Evolutionary conservation across 1,284 basidiomycete genomes (phyloP).

Genomic region (Hypsizygus ulmarius): DNA sequence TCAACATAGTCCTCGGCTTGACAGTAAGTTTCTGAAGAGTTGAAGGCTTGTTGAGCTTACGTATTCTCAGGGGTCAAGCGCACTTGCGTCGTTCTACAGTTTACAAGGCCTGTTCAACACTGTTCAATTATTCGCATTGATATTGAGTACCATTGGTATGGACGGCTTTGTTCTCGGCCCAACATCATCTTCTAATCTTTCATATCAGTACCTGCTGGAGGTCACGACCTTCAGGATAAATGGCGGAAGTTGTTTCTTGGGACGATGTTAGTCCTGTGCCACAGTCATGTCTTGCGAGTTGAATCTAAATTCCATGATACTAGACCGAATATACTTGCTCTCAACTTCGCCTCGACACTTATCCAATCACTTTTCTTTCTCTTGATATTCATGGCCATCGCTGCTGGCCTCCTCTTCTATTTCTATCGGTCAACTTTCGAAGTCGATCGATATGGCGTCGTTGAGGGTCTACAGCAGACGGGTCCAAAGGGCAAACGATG

Average conservation of each 20-base stretch:
- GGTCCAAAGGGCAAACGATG: conserved; percentile 43
- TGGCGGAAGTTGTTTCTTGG: conserved; percentile 62
- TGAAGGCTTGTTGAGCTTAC: not conserved
- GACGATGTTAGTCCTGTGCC: conserved; percentile 50
- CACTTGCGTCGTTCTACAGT: conserved; percentile 64
- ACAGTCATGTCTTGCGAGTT: not conserved
- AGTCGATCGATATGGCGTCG: conserved; percentile 45
- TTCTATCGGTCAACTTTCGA: conserved; percentile 51
- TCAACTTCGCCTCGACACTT: conserved; percentile 61
- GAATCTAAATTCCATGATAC: conserved; percentile 3
- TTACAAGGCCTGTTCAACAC: conserved; percentile 65
- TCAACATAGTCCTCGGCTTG: conserved; percentile 45
- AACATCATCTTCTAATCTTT: conserved; percentile 1
- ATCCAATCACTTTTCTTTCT: conserved; percentile 55
- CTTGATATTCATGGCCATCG: conserved; percentile 50
- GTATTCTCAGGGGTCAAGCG: conserved; percentile 57
- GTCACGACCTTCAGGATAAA: conserved; percentile 36
- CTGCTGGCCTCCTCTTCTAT: conserved; percentile 51
- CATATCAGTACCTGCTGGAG: conserved; percentile 42
- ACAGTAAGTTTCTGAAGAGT: conserved; percentile 39
- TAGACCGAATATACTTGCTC: conserved; percentile 68
- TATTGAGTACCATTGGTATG: conserved; percentile 63
- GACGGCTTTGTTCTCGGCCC: not conserved
- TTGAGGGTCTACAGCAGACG: conserved; percentile 56
- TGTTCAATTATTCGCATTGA: conserved; percentile 66